Evolutionary conservation across 495 filamentous ascomycete genomes (phyloP).

Genomic region (Aspergillus cristatus): DNA sequence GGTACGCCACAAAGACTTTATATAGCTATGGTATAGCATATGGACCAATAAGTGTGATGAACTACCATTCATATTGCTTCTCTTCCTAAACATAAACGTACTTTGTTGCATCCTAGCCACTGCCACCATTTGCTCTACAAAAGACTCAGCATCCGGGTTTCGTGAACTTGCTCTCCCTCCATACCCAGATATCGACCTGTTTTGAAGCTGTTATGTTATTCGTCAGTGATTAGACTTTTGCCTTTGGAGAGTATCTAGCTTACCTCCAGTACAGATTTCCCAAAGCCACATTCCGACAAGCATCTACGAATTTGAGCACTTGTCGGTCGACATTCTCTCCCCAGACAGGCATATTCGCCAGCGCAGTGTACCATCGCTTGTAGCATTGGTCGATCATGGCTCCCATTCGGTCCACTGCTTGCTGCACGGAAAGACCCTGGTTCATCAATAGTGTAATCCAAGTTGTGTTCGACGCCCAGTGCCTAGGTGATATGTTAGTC

Average conservation of each 20-base stretch:
- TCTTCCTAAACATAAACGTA: no score
- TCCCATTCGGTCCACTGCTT: slow-evolving; percentile 2
- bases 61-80: no score
- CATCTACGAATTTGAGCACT: slow-evolving; percentile 7
- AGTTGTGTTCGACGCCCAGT: slow-evolving; percentile 8
- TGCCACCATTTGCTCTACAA: no score
- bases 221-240: no score
- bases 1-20: no score
- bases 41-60: no score
- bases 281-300: slow-evolving; percentile 7
- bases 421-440: slow-evolving; percentile 2
- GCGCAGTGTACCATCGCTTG: slow-evolving; percentile 5
- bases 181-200: slow-evolving; percentile 6
- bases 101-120: no score
- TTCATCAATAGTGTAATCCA: slow-evolving; percentile 2
- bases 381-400: slow-evolving; percentile 5
- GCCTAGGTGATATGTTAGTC: background rate
- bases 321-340: slow-evolving; percentile 6
- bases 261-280: slow-evolving; percentile 9
- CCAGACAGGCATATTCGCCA: slow-evolving; percentile 4
- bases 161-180: slow-evolving; percentile 4
- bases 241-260: background rate
- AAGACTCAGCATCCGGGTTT: background rate
- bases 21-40: no score
- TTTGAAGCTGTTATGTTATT: slow-evolving; percentile 4